These are phyloP conservation scores for Hippophae rhamnoides DNA, from an alignment of 306 rosid genomes.

Conservation along the genomic window DNA sequence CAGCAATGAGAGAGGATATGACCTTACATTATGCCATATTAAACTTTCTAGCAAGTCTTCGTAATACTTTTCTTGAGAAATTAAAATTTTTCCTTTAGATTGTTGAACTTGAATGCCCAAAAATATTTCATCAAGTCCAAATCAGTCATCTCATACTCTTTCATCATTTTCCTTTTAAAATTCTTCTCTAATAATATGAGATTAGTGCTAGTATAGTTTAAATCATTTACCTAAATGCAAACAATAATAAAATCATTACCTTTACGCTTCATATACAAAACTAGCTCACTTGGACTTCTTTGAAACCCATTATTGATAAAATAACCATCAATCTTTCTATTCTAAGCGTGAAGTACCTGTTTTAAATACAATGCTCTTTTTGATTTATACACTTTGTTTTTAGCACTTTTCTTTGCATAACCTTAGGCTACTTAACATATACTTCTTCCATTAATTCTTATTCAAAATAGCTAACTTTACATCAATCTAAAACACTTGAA, in stretches of 20 bases:
- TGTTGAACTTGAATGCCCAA: slow-evolving; percentile 7
- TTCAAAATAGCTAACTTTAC: too few species aligned
- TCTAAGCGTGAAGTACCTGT: too few species aligned
- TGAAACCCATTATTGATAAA: background rate
- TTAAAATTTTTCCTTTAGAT: background rate
- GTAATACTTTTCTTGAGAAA: slow-evolving; percentile 3
- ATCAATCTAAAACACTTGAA: too few species aligned
- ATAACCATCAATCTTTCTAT: too few species aligned
- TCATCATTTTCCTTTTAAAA: too few species aligned
- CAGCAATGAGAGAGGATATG: background rate
- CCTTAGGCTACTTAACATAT: too few species aligned
- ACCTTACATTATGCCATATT: background rate
- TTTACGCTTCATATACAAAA: background rate
- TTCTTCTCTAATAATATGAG: background rate
- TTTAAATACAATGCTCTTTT: too few species aligned
- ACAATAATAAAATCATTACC: background rate
- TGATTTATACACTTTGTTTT: too few species aligned
- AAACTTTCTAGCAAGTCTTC: background rate
- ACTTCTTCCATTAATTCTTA: too few species aligned
- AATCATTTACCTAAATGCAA: background rate
- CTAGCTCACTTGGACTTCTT: background rate
- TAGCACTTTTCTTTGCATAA: too few species aligned
- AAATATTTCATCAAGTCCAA: background rate
- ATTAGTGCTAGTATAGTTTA: background rate
- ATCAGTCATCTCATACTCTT: background rate